These are phyloP conservation scores for Alternaria sp. DNA, from an alignment of 2,329 filamentous ascomycete genomes.

Conservation along the genomic window DNA sequence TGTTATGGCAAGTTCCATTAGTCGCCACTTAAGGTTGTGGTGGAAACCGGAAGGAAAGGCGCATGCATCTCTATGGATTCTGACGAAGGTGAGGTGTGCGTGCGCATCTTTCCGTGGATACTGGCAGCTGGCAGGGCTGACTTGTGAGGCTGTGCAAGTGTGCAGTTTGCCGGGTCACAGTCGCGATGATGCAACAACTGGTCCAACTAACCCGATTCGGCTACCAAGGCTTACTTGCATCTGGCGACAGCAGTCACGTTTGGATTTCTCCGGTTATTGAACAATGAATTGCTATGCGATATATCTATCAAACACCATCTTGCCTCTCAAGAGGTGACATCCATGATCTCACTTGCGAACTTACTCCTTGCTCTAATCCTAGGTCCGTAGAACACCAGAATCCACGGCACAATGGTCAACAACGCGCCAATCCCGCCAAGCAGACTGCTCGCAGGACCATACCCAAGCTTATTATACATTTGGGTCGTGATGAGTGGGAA, in stretches of 20 bases:
- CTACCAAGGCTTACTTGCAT: not conserved
- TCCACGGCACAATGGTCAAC: slow-evolving; percentile 85
- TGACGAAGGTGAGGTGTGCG: not conserved
- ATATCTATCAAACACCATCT: not conserved
- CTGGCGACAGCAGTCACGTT: not conserved
- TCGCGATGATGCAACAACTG: slow-evolving; percentile 10
- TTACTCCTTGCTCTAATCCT: slow-evolving; percentile 76
- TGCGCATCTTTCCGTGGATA: not conserved
- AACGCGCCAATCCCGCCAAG: slow-evolving; percentile 72
- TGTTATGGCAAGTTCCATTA: not conserved
- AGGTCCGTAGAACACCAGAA: slow-evolving; percentile 79
- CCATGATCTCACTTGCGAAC: slow-evolving; percentile 64
- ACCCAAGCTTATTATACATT: slow-evolving; percentile 76
- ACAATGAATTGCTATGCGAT: not conserved
- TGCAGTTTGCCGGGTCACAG: not conserved
- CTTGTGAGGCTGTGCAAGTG: slow-evolving; percentile 12
- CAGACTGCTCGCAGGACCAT: slow-evolving; percentile 73
- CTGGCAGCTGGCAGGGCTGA: not conserved
- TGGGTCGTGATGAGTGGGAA: slow-evolving; percentile 79
- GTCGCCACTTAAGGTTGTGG: not conserved
- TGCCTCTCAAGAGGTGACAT: slow-evolving; percentile 9
- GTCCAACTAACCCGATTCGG: not conserved
- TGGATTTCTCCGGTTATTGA: not conserved
- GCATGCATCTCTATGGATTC: not conserved
- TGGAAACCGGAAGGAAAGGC: not conserved